Conservation (phyloP, 2,329 filamentous ascomycete genomes). For the Exophiala phaeomuriformis region DNA sequence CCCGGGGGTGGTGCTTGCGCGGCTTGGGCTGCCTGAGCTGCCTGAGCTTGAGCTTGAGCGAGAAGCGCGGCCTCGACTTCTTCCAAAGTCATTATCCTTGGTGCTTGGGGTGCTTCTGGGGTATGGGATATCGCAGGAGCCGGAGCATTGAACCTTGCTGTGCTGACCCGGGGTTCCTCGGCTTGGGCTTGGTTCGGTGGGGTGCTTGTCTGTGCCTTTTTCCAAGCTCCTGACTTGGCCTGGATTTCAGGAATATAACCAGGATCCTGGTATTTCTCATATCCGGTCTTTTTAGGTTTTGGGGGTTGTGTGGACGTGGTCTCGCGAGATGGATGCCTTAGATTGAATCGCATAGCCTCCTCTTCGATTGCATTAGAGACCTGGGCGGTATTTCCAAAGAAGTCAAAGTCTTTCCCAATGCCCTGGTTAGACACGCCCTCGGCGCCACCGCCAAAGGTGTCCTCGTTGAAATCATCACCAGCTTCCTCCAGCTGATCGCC, state of each 20-base stretch:
- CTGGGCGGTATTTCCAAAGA: constrained; percentile 85
- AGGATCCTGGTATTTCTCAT: constrained; percentile 81
- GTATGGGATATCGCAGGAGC: constrained; percentile 28
- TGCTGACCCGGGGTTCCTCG: constrained; percentile 20
- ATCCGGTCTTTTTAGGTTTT: constrained; percentile 68
- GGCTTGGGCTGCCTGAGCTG: constrained; percentile 1
- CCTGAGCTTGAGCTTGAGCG: constrained; percentile 37
- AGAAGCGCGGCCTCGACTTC: constrained; percentile 94
- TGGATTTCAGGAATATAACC: constrained; percentile 83
- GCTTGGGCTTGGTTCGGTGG: constrained; percentile 29
- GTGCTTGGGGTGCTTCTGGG: constrained; percentile 9
- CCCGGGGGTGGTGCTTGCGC: constrained; percentile 12
- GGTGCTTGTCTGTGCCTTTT: constrained; percentile 43
- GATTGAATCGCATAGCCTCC: constrained; percentile 76
- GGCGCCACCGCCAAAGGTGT: constrained; percentile 68
- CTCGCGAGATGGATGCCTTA: constrained; percentile 50
- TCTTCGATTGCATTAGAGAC: constrained; percentile 80
- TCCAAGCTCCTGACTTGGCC: constrained; percentile 89
- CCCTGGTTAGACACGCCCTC: constrained; percentile 41
- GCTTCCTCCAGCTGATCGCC: constrained; percentile 86
- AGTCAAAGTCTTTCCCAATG: constrained; percentile 92
- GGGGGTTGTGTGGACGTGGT: constrained; percentile 36
- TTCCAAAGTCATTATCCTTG: constrained; percentile 77
- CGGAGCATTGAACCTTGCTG: constrained; percentile 25
- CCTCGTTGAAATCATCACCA: constrained; percentile 91